Conservation (phyloP, 106 monocot species). For the Alisma plantagoaquatica region DNA sequence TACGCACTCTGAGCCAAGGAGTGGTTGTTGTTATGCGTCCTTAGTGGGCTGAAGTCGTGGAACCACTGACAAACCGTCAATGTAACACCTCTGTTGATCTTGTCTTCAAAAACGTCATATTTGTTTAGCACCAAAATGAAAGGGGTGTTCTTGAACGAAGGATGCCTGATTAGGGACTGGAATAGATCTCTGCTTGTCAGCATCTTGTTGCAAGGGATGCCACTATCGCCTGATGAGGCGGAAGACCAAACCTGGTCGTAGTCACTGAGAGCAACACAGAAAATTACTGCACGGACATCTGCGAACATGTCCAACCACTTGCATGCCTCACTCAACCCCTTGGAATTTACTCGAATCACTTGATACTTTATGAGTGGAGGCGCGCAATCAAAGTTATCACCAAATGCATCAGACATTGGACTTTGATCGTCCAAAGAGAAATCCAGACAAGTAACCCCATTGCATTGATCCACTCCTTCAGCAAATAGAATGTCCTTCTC, state of each 20-base stretch:
- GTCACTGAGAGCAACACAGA: conserved; percentile 31
- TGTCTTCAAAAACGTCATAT: conserved; percentile 36
- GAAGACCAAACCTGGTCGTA: conserved; percentile 29
- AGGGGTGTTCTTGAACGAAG: conserved; percentile 18
- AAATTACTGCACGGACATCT: conserved; percentile 29
- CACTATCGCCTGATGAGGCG: too few species aligned
- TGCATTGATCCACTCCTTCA: conserved; percentile 14
- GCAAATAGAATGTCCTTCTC: conserved; percentile 23
- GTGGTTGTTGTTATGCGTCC: conserved; percentile 25
- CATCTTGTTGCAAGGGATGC: conserved; percentile 26
- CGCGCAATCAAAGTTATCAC: too few species aligned
- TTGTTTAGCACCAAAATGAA: conserved; percentile 36
- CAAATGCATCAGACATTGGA: conserved; percentile 14
- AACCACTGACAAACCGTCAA: conserved; percentile 41
- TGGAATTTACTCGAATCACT: conserved; percentile 27
- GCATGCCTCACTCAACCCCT: conserved; percentile 29
- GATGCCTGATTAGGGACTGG: conserved; percentile 18
- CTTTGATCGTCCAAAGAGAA: conserved; percentile 25
- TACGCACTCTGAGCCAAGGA: conserved; percentile 30
- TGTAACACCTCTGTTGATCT: conserved; percentile 26
- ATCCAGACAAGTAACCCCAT: conserved; percentile 19
- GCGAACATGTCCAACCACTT: conserved; percentile 42
- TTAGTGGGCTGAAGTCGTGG: conserved; percentile 29
- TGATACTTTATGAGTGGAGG: too few species aligned
- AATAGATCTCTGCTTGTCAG: conserved; percentile 26